Evolutionary conservation across 1,284 basidiomycete species (phyloP).

Genomic region (Apiotrichum porosum): DNA sequence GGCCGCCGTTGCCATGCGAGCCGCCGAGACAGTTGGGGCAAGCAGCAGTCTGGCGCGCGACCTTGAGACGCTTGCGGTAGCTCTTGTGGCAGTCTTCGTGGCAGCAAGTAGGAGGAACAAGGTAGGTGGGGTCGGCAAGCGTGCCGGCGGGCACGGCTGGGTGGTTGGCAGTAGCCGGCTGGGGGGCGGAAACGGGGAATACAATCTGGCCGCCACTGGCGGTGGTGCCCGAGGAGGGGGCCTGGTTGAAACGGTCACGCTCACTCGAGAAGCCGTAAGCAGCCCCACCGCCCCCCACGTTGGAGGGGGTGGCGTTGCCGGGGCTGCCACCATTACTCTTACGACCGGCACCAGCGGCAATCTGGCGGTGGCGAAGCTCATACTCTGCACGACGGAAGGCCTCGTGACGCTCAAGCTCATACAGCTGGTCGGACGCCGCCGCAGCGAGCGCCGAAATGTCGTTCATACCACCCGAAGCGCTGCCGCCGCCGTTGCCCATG

Average conservation of each 20-base stretch:
- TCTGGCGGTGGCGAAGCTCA: constrained; percentile 63
- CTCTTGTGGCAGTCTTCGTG: constrained; percentile 54
- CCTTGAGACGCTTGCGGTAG: constrained; percentile 51
- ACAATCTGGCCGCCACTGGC: constrained; percentile 36
- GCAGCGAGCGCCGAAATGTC: constrained; percentile 64
- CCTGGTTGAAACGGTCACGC: constrained; percentile 36
- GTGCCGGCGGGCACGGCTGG: constrained; percentile 48
- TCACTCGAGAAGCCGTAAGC: constrained; percentile 40
- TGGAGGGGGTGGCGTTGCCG: not conserved
- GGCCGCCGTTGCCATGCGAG: constrained; percentile 18
- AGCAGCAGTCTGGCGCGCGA: constrained; percentile 47
- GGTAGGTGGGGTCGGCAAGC: constrained; percentile 49
- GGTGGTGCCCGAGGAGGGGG: constrained; percentile 22
- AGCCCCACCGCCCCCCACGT: not conserved
- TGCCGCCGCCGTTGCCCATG: constrained; percentile 20
- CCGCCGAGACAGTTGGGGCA: constrained; percentile 44
- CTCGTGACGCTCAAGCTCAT: constrained; percentile 77
- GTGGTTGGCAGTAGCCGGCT: constrained; percentile 44
- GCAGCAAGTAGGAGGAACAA: constrained; percentile 50
- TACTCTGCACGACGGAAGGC: constrained; percentile 76
- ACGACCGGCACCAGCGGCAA: constrained; percentile 43
- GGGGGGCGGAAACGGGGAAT: constrained; percentile 47
- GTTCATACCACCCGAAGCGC: constrained; percentile 34
- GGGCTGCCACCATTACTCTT: constrained; percentile 63
- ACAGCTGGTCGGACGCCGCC: constrained; percentile 78